Percentiles rank a stretch among this genome's conserved stretches.
Conservation (phyloP, 495 filamentous ascomycete species). For the Neurospora cerealis region DNA sequence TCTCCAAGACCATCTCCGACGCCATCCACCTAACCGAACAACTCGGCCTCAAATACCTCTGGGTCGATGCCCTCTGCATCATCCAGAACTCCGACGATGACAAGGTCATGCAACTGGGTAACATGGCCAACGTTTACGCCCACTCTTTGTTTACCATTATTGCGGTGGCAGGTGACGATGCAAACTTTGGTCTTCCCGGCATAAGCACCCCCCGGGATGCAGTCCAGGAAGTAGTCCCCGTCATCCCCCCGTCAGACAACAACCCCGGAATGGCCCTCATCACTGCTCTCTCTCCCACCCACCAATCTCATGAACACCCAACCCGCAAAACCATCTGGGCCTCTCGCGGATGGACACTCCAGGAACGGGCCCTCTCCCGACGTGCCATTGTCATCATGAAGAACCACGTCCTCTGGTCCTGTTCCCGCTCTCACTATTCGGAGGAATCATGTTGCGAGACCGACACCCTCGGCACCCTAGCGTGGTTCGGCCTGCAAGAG, state of each 20-base stretch:
- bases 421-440: not conserved
- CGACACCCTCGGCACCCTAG: not conserved
- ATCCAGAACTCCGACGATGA: conserved; percentile 19
- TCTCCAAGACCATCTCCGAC: conserved; percentile 15
- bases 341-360: not conserved
- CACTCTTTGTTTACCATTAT: conserved; percentile 12
- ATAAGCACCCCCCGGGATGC: not conserved
- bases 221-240: not conserved
- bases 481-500: not conserved
- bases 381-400: not conserved
- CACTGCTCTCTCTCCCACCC: not conserved
- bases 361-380: not conserved
- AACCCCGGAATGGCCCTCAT: not conserved
- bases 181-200: not conserved
- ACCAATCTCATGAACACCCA: not conserved
- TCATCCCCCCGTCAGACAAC: not conserved
- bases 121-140: conserved; percentile 15
- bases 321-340: not conserved
- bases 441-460: not conserved
- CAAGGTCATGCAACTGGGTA: conserved; percentile 10
- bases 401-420: not conserved
- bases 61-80: conserved; percentile 23
- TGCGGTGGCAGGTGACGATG: not conserved
- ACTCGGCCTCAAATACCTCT: conserved; percentile 15
- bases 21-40: conserved; percentile 9